Conservation (phyloP, 2,329 filamentous ascomycete genomes). For the Sclerotinia minor region DNA sequence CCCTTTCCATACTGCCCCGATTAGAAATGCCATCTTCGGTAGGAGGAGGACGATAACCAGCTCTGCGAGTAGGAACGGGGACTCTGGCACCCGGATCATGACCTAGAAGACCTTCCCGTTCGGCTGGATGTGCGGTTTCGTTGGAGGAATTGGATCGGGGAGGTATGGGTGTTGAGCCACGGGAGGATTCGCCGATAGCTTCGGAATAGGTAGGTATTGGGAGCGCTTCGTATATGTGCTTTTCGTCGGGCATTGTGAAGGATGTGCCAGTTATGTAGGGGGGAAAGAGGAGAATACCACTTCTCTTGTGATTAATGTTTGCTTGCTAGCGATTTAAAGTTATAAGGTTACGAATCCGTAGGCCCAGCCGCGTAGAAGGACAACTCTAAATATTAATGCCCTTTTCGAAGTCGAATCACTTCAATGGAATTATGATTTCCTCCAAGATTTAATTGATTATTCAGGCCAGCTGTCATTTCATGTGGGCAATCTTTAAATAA, state of each 20-base stretch:
- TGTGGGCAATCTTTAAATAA: constrained; percentile 27
- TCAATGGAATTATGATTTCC: not conserved
- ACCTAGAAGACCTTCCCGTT: constrained; percentile 74
- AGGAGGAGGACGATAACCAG: constrained; percentile 75
- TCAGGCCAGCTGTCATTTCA: constrained; percentile 38
- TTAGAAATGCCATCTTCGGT: constrained; percentile 68
- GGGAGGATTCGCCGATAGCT: constrained; percentile 64
- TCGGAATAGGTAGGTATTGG: constrained; percentile 86
- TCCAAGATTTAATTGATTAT: constrained; percentile 9
- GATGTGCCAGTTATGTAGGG: constrained; percentile 12
- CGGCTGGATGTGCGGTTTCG: constrained; percentile 67
- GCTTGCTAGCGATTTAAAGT: constrained; percentile 2
- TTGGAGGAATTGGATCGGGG: constrained; percentile 51
- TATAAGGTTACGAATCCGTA: constrained; percentile 10
- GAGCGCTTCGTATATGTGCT: constrained; percentile 59
- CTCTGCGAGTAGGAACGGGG: constrained; percentile 46
- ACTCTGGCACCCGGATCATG: constrained; percentile 48
- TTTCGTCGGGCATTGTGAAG: constrained; percentile 50
- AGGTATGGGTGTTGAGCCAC: constrained; percentile 61
- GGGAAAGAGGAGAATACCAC: constrained; percentile 1
- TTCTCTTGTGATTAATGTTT: constrained; percentile 20
- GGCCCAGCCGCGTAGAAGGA: not conserved
- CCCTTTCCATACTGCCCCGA: constrained; percentile 36
- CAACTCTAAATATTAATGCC: constrained; percentile 8
- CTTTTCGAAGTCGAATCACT: not conserved